Conservation (phyloP, 2,329 filamentous ascomycete genomes). For the Colletotrichum sp. region DNA sequence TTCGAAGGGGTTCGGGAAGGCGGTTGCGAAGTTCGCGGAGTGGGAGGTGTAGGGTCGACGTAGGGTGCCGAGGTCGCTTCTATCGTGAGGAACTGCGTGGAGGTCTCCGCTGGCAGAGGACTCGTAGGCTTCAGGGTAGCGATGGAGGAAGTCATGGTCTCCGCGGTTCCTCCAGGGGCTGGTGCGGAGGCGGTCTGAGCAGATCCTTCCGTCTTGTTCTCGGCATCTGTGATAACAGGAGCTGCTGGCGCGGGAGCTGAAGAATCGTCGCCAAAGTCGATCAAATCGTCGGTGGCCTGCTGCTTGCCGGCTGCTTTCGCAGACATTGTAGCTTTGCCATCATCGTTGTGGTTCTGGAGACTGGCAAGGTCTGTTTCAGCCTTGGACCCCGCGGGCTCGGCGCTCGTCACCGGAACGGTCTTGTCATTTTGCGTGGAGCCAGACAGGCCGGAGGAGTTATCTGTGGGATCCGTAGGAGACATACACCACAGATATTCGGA, state of each 20-base stretch:
- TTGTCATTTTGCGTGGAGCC: slow-evolving; percentile 15
- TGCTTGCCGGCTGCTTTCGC: slow-evolving; percentile 13
- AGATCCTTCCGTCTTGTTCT: neutral
- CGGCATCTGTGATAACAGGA: neutral
- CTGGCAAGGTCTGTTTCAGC: slow-evolving; percentile 9
- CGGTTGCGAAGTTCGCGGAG: slow-evolving; percentile 58
- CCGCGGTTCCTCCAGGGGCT: neutral
- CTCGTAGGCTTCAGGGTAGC: slow-evolving; percentile 54
- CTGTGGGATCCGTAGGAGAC: slow-evolving; percentile 20
- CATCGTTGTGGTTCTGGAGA: neutral
- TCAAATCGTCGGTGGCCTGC: slow-evolving; percentile 15
- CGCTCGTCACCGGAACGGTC: slow-evolving; percentile 20
- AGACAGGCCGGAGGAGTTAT: slow-evolving; percentile 5
- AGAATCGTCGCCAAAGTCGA: slow-evolving; percentile 19
- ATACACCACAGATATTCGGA: slow-evolving; percentile 17
- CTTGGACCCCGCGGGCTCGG: slow-evolving; percentile 21
- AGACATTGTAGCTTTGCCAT: neutral
- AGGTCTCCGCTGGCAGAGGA: slow-evolving; percentile 37
- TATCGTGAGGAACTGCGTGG: slow-evolving; percentile 50
- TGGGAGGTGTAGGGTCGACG: slow-evolving; percentile 63
- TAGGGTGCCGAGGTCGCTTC: slow-evolving; percentile 49
- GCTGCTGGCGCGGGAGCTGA: neutral
- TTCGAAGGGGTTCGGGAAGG: slow-evolving; percentile 64
- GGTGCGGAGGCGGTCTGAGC: neutral
- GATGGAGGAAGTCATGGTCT: slow-evolving; percentile 50